Evolutionary conservation across 768 basidiomycete genomes (phyloP).

Genomic region (Psilocybe subaeruginosa): DNA sequence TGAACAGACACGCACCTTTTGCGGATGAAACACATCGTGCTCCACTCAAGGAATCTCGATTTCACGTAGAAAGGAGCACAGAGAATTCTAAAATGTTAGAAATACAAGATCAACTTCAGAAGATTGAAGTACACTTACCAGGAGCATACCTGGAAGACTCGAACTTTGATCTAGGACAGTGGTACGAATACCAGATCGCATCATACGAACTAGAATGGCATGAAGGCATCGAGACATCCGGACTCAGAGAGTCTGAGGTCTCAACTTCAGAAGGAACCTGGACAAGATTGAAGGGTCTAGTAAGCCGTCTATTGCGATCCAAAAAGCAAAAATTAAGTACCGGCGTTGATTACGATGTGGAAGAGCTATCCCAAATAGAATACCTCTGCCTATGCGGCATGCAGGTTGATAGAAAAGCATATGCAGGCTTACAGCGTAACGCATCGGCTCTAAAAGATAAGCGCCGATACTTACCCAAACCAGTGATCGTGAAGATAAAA

Average conservation of each 20-base stretch:
- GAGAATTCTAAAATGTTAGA: neutral
- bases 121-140: neutral
- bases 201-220: neutral
- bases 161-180: neutral
- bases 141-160: neutral
- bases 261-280: neutral
- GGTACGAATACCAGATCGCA: neutral
- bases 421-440: conserved; percentile 28
- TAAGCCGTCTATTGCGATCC: neutral
- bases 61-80: neutral
- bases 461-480: conserved; percentile 28
- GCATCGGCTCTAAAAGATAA: conserved; percentile 22
- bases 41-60: neutral
- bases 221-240: neutral
- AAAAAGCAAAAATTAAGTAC: neutral
- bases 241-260: too few species aligned
- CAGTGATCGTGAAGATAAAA: conserved; percentile 29
- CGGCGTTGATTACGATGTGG: neutral
- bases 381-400: neutral
- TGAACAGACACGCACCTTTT: neutral
- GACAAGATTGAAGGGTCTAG: neutral
- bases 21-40: neutral
- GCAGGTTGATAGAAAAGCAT: conserved; percentile 17
- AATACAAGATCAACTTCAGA: neutral
- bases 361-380: neutral